Evolutionary conservation across 1,284 basidiomycete genomes (phyloP).

Genomic region (Ustilago curta): DNA sequence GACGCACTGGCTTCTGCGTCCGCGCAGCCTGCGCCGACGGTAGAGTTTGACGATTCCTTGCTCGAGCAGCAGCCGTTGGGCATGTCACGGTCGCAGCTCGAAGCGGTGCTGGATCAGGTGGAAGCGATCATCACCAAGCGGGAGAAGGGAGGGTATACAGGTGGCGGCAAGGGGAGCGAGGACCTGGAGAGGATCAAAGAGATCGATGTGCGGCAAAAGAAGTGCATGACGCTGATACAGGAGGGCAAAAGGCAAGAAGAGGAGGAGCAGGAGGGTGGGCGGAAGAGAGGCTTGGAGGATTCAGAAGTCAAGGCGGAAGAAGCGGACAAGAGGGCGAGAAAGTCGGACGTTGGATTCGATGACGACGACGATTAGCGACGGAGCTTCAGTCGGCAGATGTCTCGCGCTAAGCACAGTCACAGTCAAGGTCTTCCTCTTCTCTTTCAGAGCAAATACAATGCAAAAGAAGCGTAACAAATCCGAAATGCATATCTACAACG

Average conservation of each 20-base stretch:
- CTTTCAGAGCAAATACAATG: conserved; percentile 3
- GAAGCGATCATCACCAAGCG: conserved; percentile 21
- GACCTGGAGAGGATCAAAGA: conserved; percentile 54
- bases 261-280: conserved; percentile 7
- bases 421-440: too few species aligned
- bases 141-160: conserved; percentile 34
- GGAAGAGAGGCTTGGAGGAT: not conserved
- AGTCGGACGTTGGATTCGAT: conserved; percentile 1
- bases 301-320: conserved; percentile 9
- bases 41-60: conserved; percentile 39
- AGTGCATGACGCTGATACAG: conserved; percentile 35
- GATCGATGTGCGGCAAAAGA: conserved; percentile 51
- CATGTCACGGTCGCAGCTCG: conserved; percentile 75
- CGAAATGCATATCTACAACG: not conserved
- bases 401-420: too few species aligned
- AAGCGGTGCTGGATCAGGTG: conserved; percentile 74
- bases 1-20: conserved; percentile 26
- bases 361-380: conserved; percentile 26
- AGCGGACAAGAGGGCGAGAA: conserved; percentile 8
- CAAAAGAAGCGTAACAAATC: conserved; percentile 22
- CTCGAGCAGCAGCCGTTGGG: conserved; percentile 34
- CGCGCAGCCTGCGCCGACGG: not conserved
- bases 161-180: conserved; percentile 24
- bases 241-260: conserved; percentile 16
- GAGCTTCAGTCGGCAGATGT: too few species aligned